Evolutionary conservation across 495 filamentous ascomycete genomes (phyloP).

Genomic region (Sphaerosporella brunnea): DNA sequence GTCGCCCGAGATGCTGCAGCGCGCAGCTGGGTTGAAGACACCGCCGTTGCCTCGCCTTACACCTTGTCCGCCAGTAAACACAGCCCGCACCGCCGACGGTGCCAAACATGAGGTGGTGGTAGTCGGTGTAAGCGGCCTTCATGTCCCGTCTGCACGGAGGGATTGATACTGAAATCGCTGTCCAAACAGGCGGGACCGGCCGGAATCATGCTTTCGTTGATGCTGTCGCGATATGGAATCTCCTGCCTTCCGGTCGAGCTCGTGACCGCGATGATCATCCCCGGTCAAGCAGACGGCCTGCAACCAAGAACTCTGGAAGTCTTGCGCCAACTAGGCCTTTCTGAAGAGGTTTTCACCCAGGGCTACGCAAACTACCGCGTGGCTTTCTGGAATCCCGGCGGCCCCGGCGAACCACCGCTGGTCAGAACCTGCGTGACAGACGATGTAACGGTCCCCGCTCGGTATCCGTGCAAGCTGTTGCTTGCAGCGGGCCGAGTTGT

Average conservation of each 20-base stretch:
- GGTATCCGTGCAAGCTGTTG: conserved; percentile 26
- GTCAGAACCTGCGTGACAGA: conserved; percentile 28
- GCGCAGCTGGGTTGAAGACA: conserved; percentile 30
- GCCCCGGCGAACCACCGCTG: conserved; percentile 12
- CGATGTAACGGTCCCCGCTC: conserved; percentile 31
- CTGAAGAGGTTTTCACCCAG: conserved; percentile 12
- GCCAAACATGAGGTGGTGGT: conserved; percentile 33
- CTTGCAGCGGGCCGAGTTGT: conserved; percentile 26
- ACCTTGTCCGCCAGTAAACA: conserved; percentile 26
- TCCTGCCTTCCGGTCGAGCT: conserved; percentile 31
- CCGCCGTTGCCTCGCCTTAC: conserved; percentile 30
- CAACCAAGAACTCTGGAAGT: conserved; percentile 24
- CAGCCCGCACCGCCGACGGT: conserved; percentile 5
- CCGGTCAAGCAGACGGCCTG: conserved; percentile 24
- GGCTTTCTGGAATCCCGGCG: conserved; percentile 21
- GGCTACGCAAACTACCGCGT: conserved; percentile 16
- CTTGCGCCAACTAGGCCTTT: conserved; percentile 24
- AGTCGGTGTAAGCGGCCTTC: conserved; percentile 19
- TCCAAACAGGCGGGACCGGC: conserved; percentile 30
- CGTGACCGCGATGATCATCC: conserved; percentile 30
- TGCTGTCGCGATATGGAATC: conserved; percentile 33
- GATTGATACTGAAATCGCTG: conserved; percentile 1
- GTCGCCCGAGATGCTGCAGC: conserved; percentile 10
- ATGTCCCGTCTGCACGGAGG: not conserved
- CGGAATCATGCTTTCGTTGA: conserved; percentile 31